Evolutionary conservation across 495 filamentous ascomycete species (phyloP), one percentile per base, ranked within the genome.

Genomic region (Haplographium delicatum): DNA sequence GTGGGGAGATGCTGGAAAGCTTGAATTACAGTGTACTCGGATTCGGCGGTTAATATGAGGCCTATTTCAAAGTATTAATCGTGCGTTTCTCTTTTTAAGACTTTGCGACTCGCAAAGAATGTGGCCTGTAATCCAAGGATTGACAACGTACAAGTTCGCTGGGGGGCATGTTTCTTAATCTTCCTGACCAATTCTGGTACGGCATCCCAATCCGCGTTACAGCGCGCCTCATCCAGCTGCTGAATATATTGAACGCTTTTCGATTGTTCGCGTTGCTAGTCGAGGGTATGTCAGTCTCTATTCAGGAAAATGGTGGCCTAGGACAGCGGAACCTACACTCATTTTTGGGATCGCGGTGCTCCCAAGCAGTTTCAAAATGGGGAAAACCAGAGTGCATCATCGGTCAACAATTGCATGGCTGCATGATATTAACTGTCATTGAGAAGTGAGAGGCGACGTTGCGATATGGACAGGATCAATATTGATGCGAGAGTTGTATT

Each of bases 171-270:
- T 62, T 97, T 96, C 59, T 81, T 85, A 52, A 96, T 79, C 68
- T 98, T 97, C 57, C 89, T 80, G 57, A 87, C 81, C 52, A 95
- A 72, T 69, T 96, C 93, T 24, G 85, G 86, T n/a, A 96, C 77
- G 24, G 86, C 86, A 53, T 86, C 77, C 93, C 93, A 98, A 60
- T 79, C 82, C 24, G 88, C 89, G 61, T 91, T 81, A 62, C 87
- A 93, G 50, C 93, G 85, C 56, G 89, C 88, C 57, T 80, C 78
- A 62, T 97, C 88, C 56, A 98, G 80, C 68, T 79, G 80, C 62
- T 76, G 72, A 57, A 91, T 73, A 67, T 96, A 95, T 60, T 82
- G 79, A 52, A 75, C 76, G 41, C 84, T 89, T 72, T 98, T 98
- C 50, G 64, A 73, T 69, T 77, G 65, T 27, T 62, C 55, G 34